Conservation (phyloP, 2,329 filamentous ascomycete genomes). For the Endoconidiophora polonica region DNA sequence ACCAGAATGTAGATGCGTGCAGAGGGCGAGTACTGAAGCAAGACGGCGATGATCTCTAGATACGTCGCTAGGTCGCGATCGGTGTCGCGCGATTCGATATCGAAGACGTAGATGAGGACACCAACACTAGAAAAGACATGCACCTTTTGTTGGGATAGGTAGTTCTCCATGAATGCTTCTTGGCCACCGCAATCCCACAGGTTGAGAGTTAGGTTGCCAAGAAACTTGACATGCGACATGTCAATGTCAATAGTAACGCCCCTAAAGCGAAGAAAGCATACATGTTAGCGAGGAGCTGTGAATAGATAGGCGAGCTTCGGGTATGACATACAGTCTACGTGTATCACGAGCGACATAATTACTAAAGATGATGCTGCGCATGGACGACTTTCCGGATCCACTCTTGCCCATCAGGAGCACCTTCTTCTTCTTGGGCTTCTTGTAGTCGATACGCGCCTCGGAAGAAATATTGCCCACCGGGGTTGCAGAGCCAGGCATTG, state of each 20-base stretch:
- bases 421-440: conserved; percentile 71
- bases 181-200: conserved; percentile 98
- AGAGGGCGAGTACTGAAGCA: conserved; percentile 64
- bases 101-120: conserved; percentile 97
- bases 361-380: conserved; percentile 97
- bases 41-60: conserved; percentile 71
- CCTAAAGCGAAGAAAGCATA: conserved; percentile 19
- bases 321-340: conserved; percentile 45
- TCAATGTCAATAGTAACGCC: conserved; percentile 97
- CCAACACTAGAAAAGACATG: conserved; percentile 96
- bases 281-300: neutral
- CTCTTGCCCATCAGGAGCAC: conserved; percentile 87
- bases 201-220: conserved; percentile 92
- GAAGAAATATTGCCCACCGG: conserved; percentile 9
- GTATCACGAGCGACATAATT: conserved; percentile 98
- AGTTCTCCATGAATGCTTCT: conserved; percentile 97
- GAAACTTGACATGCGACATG: conserved; percentile 95
- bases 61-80: conserved; percentile 88
- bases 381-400: conserved; percentile 92
- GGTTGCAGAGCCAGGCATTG: conserved; percentile 4
- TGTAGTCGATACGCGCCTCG: conserved; percentile 28
- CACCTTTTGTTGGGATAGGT: conserved; percentile 83
- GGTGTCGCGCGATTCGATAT: conserved; percentile 90
- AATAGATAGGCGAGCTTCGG: neutral
- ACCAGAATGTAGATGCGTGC: conserved; percentile 89